Evolutionary conservation across 164 flowering plant genomes (phyloP).

Genomic region (Vitis rotundifolia): DNA sequence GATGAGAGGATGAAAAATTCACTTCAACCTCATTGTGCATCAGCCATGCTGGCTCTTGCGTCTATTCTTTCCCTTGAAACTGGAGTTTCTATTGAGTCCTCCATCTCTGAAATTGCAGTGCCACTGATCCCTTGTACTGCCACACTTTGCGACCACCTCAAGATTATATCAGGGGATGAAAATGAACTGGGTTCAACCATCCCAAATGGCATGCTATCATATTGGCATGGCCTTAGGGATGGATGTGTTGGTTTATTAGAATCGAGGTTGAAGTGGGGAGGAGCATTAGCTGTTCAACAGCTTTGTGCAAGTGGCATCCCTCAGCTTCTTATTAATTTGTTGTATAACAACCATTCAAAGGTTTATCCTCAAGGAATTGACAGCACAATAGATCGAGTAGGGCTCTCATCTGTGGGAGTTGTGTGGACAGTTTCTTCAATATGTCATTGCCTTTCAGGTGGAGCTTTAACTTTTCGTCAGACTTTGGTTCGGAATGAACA

Average conservation of each 20-base stretch:
- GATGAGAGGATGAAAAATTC: slow-evolving; percentile 48
- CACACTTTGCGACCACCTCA: slow-evolving; percentile 69
- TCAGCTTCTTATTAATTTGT: slow-evolving; percentile 60
- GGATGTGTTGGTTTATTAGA: slow-evolving; percentile 89
- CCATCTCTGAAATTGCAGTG: slow-evolving; percentile 66
- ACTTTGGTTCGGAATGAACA: slow-evolving; percentile 63
- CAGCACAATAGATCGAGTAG: slow-evolving; percentile 42
- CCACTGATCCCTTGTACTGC: slow-evolving; percentile 84
- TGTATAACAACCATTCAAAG: slow-evolving; percentile 34
- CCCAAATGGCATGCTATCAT: slow-evolving; percentile 49
- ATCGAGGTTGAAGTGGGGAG: slow-evolving; percentile 80
- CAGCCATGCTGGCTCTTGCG: slow-evolving; percentile 93
- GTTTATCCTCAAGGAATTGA: slow-evolving; percentile 29
- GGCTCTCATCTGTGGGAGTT: slow-evolving; percentile 82
- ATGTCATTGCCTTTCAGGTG: slow-evolving; percentile 83
- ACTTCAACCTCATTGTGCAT: slow-evolving; percentile 61
- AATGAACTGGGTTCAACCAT: slow-evolving; percentile 24
- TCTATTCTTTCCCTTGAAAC: slow-evolving; percentile 81
- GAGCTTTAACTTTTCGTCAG: slow-evolving; percentile 67
- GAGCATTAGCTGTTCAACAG: slow-evolving; percentile 85
- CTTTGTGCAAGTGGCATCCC: slow-evolving; percentile 84
- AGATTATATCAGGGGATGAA: slow-evolving; percentile 32
- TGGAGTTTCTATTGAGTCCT: slow-evolving; percentile 50
- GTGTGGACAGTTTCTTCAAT: slow-evolving; percentile 82
- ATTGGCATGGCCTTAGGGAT: slow-evolving; percentile 87